Base-by-base conservation (phyloP, 75 land plant species). In the Pinus taeda region DNA sequence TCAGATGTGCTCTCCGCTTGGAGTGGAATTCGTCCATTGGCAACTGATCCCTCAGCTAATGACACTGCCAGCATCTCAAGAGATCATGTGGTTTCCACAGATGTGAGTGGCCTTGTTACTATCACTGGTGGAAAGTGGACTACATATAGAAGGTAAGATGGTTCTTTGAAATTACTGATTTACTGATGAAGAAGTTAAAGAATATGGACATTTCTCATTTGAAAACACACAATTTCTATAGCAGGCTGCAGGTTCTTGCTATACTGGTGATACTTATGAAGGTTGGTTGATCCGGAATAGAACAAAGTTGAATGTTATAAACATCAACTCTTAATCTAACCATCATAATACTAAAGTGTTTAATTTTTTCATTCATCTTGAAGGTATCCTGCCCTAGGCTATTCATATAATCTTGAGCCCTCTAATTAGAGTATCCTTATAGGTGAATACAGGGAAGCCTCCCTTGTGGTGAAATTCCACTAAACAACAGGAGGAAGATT, bases 91-190 rank as follows among this genome's bases (percentile, higher is more conserved):
- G 92, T 97, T 5, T 79, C 84, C 76, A 87, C 84, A 75, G 99
- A 93, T 77, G 64, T 77, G 36, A 91, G 90, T 71, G 99, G 99
- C 8, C 77, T 97, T 86, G 83, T 97, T 20, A 97, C 99, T 62
- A 91, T 97, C n/a, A 95, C 99, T 3, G 99, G 99, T 74, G 99
- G 99, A 75, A 97, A 97, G 59, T 97, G 99, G 99, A 97, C 99
- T 18, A 97, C 99, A 1, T 97, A 97, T 79, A 79, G 98, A 74
- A 90, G 98, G 98, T 93, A 85, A 67, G 30, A 21, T 12, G 12
- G 65, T 62, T 26, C 15, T 26, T 26, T 24, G 30, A 24, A 26
- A 4, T 62, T 62, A 24, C 0, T 6, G 9, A 18, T 60, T 60
- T 60, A 0, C 61, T 8, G n/a, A 60, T 6, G 9, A 60, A 60